These are phyloP conservation scores for Tolypocladium cylindrosporum DNA, from an alignment of 2,329 filamentous ascomycete species.

Conservation along the genomic window DNA sequence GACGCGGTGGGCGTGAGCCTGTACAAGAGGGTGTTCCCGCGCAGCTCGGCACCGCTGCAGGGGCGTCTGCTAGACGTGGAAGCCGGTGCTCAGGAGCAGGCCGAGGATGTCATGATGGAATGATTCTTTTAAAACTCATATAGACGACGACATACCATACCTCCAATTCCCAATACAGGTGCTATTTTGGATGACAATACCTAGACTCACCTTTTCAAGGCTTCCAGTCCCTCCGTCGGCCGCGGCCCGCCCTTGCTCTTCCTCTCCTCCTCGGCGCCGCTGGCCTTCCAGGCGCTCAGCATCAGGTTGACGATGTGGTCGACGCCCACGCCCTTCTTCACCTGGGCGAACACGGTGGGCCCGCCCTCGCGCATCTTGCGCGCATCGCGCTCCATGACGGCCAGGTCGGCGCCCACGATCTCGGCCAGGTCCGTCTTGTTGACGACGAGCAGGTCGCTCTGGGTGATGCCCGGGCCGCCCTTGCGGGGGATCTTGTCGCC, in stretches of 20 bases:
- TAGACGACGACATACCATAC: conserved; percentile 9
- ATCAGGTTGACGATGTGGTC: conserved; percentile 83
- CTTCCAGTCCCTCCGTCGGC: conserved; percentile 45
- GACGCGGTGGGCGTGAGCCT: conserved; percentile 86
- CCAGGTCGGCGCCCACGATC: conserved; percentile 79
- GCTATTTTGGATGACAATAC: neutral
- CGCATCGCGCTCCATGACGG: conserved; percentile 90
- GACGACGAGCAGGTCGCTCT: conserved; percentile 85
- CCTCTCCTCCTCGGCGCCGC: conserved; percentile 60
- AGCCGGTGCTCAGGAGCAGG: conserved; percentile 8
- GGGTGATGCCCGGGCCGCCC: conserved; percentile 92
- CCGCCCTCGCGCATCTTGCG: conserved; percentile 92
- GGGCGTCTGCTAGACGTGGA: conserved; percentile 30
- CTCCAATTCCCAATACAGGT: neutral
- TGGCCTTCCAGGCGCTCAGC: conserved; percentile 83
- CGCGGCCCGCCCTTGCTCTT: conserved; percentile 45
- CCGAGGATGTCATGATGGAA: conserved; percentile 25
- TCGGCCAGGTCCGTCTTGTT: conserved; percentile 97
- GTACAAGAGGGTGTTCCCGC: conserved; percentile 78
- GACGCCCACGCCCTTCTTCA: conserved; percentile 84
- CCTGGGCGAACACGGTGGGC: conserved; percentile 90
- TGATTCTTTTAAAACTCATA: neutral
- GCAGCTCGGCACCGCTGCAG: conserved; percentile 45
- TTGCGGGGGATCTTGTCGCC: conserved; percentile 96
- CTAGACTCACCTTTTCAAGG: conserved; percentile 19